Percentiles rank a stretch among this genome's conserved stretches.
Evolutionary conservation across 108 stramenopile species (phyloP).

Genomic region (Nannochloropsis oceanica): DNA sequence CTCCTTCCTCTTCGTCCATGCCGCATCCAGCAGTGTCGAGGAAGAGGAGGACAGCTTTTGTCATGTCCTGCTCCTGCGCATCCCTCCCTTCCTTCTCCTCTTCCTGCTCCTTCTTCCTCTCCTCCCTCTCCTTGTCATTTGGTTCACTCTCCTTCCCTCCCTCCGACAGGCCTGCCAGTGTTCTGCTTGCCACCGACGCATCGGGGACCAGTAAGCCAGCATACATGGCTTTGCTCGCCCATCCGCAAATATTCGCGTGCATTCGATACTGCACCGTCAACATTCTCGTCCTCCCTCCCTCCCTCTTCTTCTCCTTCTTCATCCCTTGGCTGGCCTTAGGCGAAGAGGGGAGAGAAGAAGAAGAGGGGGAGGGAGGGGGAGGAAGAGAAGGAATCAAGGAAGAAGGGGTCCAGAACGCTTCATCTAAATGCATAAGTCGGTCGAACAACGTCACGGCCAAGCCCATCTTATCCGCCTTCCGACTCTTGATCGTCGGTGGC

Average conservation of each 20-base stretch:
- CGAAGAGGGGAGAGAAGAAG: not conserved
- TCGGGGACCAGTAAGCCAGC: constrained; percentile 39
- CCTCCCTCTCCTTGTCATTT: constrained; percentile 7
- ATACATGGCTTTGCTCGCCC: constrained; percentile 83
- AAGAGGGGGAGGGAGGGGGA: not conserved
- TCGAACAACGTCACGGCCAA: constrained; percentile 83
- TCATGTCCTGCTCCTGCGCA: not conserved
- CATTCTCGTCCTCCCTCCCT: constrained; percentile 49
- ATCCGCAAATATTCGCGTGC: constrained; percentile 71
- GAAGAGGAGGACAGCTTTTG: constrained; percentile 48
- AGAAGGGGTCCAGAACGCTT: constrained; percentile 6
- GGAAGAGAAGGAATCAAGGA: not conserved
- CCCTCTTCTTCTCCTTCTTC: not conserved
- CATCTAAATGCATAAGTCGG: constrained; percentile 61
- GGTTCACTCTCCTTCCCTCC: not conserved
- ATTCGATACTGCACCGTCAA: constrained; percentile 90
- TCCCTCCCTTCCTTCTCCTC: not conserved
- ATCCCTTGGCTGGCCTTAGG: too few species aligned
- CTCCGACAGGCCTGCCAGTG: constrained; percentile 20
- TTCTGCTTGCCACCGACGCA: not conserved
- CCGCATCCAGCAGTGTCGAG: constrained; percentile 88
- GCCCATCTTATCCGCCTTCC: constrained; percentile 36
- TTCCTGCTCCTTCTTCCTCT: not conserved
- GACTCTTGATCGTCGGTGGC: constrained; percentile 76
- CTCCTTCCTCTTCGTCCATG: constrained; percentile 54